phyloP scores from a whole-genome alignment of 208 protist species.

The Trypanosoma melophagium region DNA sequence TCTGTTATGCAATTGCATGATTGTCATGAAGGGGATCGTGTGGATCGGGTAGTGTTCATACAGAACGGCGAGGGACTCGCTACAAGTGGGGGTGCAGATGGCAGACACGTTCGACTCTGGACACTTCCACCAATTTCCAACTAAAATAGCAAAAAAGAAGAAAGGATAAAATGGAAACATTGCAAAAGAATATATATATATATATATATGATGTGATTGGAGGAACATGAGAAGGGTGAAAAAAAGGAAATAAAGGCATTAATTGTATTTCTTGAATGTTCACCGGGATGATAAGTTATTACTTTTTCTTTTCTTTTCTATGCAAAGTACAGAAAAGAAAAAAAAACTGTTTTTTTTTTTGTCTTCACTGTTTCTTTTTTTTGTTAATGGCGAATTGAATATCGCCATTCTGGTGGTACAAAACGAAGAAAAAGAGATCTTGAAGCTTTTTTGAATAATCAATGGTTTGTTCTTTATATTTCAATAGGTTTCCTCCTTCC shows the following conservation, averaged over 20 bases:
- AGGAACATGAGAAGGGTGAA: neutral
- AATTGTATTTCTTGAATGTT: no score
- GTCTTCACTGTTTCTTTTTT: slow-evolving; percentile 18
- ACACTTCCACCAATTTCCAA: slow-evolving; percentile 32
- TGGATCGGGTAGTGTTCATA: slow-evolving; percentile 53
- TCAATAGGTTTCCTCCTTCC: no score
- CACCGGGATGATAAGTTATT: no score
- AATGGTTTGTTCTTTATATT: no score
- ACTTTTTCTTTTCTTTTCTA: no score
- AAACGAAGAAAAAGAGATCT: no score
- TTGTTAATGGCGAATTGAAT: neutral
- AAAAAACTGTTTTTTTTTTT: neutral
- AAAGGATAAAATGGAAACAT: neutral
- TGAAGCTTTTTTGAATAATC: no score
- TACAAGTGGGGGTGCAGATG: slow-evolving; percentile 60
- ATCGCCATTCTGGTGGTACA: no score
- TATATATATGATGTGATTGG: no score
- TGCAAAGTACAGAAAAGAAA: neutral
- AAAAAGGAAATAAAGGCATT: neutral
- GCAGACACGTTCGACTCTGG: slow-evolving; percentile 61
- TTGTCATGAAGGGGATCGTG: slow-evolving; percentile 48
- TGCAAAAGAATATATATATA: no score
- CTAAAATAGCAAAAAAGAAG: neutral
- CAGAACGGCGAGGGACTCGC: slow-evolving; percentile 56
- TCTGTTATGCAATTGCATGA: slow-evolving; percentile 45